These are phyloP conservation scores for Cucumis melo DNA, from an alignment of 306 rosid species.

Conservation along the genomic window DNA sequence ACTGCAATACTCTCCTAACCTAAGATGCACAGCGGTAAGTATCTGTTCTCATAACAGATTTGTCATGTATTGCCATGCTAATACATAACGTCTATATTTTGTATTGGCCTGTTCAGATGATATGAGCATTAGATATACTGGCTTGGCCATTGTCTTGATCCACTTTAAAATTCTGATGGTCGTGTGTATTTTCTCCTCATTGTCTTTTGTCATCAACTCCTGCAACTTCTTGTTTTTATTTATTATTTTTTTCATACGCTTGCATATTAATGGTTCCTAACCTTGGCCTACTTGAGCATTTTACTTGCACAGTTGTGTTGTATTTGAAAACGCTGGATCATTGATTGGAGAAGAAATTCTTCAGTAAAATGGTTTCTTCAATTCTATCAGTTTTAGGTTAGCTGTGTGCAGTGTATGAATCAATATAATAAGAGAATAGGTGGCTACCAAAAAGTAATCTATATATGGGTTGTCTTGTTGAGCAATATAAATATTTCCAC, in stretches of 20 bases:
- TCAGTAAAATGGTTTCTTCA: neutral
- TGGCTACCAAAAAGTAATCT: neutral
- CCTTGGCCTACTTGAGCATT: neutral
- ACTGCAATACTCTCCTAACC: constrained; percentile 83
- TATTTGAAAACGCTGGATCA: neutral
- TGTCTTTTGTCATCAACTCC: neutral
- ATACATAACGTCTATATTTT: neutral
- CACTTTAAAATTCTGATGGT: neutral
- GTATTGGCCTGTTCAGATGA: neutral
- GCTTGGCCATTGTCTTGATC: neutral
- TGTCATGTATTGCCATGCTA: neutral
- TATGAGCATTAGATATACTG: neutral
- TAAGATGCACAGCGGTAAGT: constrained; percentile 89
- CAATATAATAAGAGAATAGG: neutral
- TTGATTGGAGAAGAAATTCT: neutral
- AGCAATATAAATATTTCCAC: neutral
- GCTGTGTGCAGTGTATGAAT: neutral
- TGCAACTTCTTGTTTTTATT: too few relatives aligned
- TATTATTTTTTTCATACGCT: neutral
- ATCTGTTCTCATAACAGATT: neutral
- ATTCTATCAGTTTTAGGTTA: neutral
- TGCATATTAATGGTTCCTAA: neutral
- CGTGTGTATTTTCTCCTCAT: neutral
- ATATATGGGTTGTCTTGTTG: neutral
- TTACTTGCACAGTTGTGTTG: neutral